Base-by-base conservation (phyloP, 164 flowering plant species). In the Dillenia suffruticosa region DNA sequence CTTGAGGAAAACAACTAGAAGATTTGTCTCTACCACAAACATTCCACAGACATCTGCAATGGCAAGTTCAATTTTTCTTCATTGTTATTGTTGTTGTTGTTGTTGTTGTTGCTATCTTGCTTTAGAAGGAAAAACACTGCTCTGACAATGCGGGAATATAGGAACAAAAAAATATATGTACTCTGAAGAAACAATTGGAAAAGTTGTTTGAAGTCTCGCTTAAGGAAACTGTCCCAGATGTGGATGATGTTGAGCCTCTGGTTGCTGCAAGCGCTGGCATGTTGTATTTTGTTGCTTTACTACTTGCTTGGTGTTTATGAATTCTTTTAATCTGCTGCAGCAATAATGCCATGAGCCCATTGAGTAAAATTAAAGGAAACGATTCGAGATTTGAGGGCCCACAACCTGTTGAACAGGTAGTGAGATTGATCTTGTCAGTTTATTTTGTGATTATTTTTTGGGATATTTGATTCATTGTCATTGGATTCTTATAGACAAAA, bases 271-370 rank as follows among this genome's bases (percentile, higher is more conserved):
- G 85, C 70, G 64, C 87, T 43, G 82, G 62, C 48, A 16, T 46
- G 26, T 22, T 24, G 3, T 3, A 51, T 52, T 54, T 1, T 43
- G 45, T 26, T 44, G 12, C 5, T 61, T 54, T 58, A 32, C 9
- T n/a, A 12, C 14, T 1, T 13, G 13, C 17, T 56, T 13, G 49
- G 1, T 17, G 14, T 7, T 9, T 57, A 12, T 44, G 46, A 19
- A 12, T 12, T 43, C 2, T 16, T 43, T n/a, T 15, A 14, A 40
- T 48, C 53, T 62, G 49, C 9, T 79, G 74, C 65, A 94, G 99
- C 67, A 91, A 94, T 63, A 94, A 94, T 76, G 99, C 97, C 10
- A 91, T 94, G 97, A 69, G 91, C 61, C 58, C 85, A 32, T 94
- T 84, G 84, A 62, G 87, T 26, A 84, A 64, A 72, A 79, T 91